Evolutionary conservation across 2,329 filamentous ascomycete genomes (phyloP), one percentile per base, ranked within the genome.

Genomic region (Colletotrichum cuscutae): DNA sequence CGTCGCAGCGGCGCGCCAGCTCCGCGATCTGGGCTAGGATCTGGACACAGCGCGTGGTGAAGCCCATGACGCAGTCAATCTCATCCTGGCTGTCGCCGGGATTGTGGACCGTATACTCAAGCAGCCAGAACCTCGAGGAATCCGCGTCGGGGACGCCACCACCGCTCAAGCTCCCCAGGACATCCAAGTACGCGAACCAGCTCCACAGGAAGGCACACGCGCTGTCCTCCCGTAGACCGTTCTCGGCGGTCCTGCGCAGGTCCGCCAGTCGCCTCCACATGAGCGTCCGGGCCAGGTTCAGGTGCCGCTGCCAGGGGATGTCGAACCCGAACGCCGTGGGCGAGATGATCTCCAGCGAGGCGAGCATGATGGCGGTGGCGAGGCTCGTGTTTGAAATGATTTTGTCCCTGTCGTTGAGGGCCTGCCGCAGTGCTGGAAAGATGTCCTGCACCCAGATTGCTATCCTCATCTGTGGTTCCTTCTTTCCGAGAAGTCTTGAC

Each of bases 171-270:
- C 90, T 91, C 28, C 94, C 94, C 68, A 97, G 84, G 1, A 97
- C 91, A 78, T 97, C 94, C 24, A 97, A 87, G 81, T 97, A 97
- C 1, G 92, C 93, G 75, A 97, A 93, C 94, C 94, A 97, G 71
- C 93, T 90, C 76, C 90, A 92, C 11, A 97, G 87, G 78, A 97
- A 97, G 65, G 92, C 92, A 66, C 91, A 88, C 67, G 94, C 86
- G 78, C 89, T 85, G 77, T 91, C 87, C 77, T 88, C 78, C 78
- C 87, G 78, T 68, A 86, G 81, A 76, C 84, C 87, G 77, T 82
- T 88, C 5, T 26, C 32, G 8, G 24, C 56, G 8, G 30, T 59
- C 30, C 35, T 54, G 42, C 65, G 64, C 12, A 85, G 77, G 12
- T 82, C 83, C 26, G 81, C 81, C 4, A 84, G 81, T 7, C 93